Conservation (phyloP, 495 filamentous ascomycete species). For the Annulohypoxylon moriforme region DNA sequence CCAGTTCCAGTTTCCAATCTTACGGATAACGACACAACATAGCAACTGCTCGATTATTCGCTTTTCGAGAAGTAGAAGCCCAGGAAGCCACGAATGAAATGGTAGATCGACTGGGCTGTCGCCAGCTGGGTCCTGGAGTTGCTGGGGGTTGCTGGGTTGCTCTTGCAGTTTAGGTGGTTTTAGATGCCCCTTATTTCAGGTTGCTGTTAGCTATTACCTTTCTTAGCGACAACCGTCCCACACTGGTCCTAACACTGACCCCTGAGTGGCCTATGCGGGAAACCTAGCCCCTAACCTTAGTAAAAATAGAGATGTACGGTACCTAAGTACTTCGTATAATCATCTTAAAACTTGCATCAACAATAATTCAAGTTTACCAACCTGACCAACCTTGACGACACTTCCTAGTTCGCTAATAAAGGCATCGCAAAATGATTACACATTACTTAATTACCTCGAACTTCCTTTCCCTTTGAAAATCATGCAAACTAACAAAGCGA, state of each 20-base stretch:
- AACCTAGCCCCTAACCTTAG: constrained; percentile 20
- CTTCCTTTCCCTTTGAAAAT: neutral
- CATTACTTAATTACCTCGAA: neutral
- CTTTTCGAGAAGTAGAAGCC: constrained; percentile 13
- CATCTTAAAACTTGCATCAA: constrained; percentile 19
- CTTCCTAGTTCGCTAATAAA: neutral
- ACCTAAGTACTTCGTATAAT: neutral
- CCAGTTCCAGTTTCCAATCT: constrained; percentile 8
- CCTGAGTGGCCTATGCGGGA: constrained; percentile 18
- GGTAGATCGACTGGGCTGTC: constrained; percentile 13
- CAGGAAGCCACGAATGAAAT: constrained; percentile 28
- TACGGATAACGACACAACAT: constrained; percentile 14
- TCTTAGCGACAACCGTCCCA: neutral
- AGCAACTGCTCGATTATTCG: constrained; percentile 15
- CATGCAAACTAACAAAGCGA: neutral
- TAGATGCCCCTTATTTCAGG: constrained; percentile 41
- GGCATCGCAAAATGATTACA: neutral
- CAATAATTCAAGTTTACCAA: neutral
- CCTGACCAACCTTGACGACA: neutral
- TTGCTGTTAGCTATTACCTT: constrained; percentile 17
- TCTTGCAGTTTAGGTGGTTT: constrained; percentile 37
- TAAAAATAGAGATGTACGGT: constrained; percentile 27
- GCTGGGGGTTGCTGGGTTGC: constrained; percentile 6
- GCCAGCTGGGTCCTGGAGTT: constrained; percentile 15
- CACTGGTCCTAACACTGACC: constrained; percentile 4